Conservation (phyloP, 2,329 filamentous ascomycete genomes). For the Sclerotinia sclerotiorum region DNA sequence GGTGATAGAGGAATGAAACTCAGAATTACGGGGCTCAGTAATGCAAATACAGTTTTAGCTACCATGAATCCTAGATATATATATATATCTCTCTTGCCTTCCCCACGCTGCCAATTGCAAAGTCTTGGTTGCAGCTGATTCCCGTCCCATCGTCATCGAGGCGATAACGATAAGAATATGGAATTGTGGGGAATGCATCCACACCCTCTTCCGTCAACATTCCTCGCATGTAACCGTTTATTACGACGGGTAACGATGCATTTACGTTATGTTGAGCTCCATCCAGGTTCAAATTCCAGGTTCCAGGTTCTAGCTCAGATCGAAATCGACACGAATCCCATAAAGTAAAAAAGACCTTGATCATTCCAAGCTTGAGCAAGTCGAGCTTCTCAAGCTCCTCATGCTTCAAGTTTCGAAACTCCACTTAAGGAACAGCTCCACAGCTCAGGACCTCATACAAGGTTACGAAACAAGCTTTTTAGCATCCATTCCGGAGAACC, state of each 20-base stretch:
- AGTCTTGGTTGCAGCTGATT: not conserved
- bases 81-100: not conserved
- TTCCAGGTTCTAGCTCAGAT: not conserved
- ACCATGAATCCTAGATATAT: not conserved
- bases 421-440: not conserved
- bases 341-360: too few relatives aligned
- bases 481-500: not conserved
- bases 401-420: not conserved
- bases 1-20: not conserved
- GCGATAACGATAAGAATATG: slow-evolving; percentile 6
- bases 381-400: not conserved
- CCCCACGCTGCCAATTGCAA: not conserved
- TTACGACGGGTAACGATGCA: too few relatives aligned
- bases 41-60: not conserved
- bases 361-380: not conserved
- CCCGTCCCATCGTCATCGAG: not conserved
- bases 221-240: too few relatives aligned
- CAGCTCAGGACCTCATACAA: not conserved
- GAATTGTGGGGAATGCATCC: not conserved
- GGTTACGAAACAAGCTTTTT: slow-evolving; percentile 26
- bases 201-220: too few relatives aligned
- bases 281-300: not conserved
- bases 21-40: not conserved
- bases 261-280: not conserved
- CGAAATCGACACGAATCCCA: not conserved